Conservation (phyloP, 805 yeast genomes). For the Diddensiella caesifluorescens region DNA sequence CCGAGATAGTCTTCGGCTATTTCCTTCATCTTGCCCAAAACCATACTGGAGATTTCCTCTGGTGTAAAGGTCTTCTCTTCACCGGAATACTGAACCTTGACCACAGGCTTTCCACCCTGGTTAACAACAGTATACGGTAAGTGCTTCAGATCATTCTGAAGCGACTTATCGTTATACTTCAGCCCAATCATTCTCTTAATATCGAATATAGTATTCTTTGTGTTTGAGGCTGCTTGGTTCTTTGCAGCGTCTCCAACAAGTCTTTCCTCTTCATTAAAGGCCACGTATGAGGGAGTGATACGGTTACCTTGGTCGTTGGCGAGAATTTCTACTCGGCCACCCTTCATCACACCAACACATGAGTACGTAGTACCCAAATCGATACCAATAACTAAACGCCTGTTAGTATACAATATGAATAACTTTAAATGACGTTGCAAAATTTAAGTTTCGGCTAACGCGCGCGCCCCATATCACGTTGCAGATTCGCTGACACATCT, state of each 20-base stretch:
- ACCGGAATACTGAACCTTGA: constrained; percentile 68
- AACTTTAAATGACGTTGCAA: too few species aligned
- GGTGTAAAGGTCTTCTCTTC: constrained; percentile 78
- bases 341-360: constrained; percentile 85
- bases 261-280: constrained; percentile 87
- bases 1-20: constrained; percentile 92
- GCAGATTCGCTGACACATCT: too few species aligned
- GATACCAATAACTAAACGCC: constrained; percentile 66
- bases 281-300: constrained; percentile 93
- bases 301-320: constrained; percentile 98
- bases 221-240: constrained; percentile 90
- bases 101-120: constrained; percentile 76
- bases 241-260: constrained; percentile 95
- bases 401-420: constrained; percentile 9
- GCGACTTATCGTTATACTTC: constrained; percentile 69
- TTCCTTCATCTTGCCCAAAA: constrained; percentile 84
- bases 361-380: constrained; percentile 98
- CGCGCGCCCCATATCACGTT: too few species aligned
- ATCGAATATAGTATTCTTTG: constrained; percentile 80
- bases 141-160: constrained; percentile 76
- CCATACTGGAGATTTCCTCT: constrained; percentile 91
- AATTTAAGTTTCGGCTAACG: too few species aligned
- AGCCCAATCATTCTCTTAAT: constrained; percentile 89
- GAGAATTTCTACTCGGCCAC: constrained; percentile 84
- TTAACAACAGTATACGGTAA: constrained; percentile 69